These are phyloP conservation scores for Neonectria faginata DNA, from an alignment of 2,329 filamentous ascomycete species.

Conservation along the genomic window DNA sequence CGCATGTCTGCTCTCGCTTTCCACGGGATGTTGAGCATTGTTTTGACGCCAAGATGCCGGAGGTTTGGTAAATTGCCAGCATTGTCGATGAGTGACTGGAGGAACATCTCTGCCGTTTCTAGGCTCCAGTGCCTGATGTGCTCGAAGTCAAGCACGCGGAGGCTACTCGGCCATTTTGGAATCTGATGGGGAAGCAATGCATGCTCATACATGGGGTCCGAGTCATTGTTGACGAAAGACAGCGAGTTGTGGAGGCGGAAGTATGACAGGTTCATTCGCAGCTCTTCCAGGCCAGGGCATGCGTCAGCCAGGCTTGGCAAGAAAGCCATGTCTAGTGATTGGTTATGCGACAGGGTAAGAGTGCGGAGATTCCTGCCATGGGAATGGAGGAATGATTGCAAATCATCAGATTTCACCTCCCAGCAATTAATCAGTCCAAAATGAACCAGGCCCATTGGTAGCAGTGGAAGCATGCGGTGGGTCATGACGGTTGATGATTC, in stretches of 20 bases:
- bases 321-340: constrained; percentile 81
- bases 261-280: constrained; percentile 84
- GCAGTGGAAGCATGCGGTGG: constrained; percentile 71
- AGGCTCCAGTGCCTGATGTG: constrained; percentile 81
- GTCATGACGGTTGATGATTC: constrained; percentile 81
- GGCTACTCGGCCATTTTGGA: constrained; percentile 80
- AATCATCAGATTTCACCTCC: constrained; percentile 74
- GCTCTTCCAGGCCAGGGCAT: constrained; percentile 77
- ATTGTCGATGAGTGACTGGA: constrained; percentile 80
- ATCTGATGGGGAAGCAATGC: constrained; percentile 73
- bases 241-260: constrained; percentile 75
- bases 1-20: constrained; percentile 84
- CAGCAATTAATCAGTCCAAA: constrained; percentile 85
- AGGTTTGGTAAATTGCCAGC: constrained; percentile 75
- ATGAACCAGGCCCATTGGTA: constrained; percentile 74
- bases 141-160: constrained; percentile 79
- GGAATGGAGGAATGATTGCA: constrained; percentile 73
- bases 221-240: constrained; percentile 66
- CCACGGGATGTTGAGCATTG: constrained; percentile 85
- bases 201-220: constrained; percentile 78
- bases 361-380: constrained; percentile 76
- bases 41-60: constrained; percentile 77
- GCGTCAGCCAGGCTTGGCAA: constrained; percentile 71
- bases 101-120: constrained; percentile 78
- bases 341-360: constrained; percentile 81